A percentile compares a stretch with the other conserved stretches of the same genome.
These are phyloP conservation scores for Panicum miliaceum DNA, from an alignment of 176 grass and related monocot species.

Conservation along the genomic window DNA sequence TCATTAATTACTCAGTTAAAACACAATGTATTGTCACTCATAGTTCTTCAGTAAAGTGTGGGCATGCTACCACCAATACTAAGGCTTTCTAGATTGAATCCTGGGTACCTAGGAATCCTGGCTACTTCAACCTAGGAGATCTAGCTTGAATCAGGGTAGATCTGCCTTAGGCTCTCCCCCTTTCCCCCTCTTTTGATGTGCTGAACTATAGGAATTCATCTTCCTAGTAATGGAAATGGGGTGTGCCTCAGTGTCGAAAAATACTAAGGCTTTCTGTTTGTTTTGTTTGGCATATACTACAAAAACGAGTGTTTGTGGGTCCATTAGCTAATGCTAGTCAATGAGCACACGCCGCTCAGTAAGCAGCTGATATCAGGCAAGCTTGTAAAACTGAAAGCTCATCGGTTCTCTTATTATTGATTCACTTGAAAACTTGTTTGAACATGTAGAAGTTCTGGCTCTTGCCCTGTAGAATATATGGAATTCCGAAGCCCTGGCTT, in stretches of 20 bases:
- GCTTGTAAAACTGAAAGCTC: constrained; percentile 11
- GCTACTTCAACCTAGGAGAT: no score
- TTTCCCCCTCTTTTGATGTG: no score
- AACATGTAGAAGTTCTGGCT: background rate
- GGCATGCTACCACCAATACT: background rate
- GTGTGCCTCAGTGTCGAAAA: no score
- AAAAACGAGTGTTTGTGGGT: background rate
- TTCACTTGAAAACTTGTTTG: background rate
- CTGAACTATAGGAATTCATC: no score
- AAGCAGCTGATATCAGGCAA: background rate
- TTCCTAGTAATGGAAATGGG: no score
- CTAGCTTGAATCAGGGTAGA: no score
- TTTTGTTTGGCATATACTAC: background rate
- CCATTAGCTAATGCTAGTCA: constrained; percentile 8
- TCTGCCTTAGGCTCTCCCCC: no score
- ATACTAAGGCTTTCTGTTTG: background rate
- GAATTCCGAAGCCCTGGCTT: background rate
- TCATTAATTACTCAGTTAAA: background rate
- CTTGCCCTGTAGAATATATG: background rate
- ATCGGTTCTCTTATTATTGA: background rate
- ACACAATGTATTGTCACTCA: background rate
- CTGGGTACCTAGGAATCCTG: no score
- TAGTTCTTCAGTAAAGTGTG: background rate
- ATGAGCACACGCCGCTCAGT: background rate
- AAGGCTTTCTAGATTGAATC: background rate